These are phyloP conservation scores for Euphorbia lathyris DNA, from an alignment of 345 rosid species.

Conservation along the genomic window DNA sequence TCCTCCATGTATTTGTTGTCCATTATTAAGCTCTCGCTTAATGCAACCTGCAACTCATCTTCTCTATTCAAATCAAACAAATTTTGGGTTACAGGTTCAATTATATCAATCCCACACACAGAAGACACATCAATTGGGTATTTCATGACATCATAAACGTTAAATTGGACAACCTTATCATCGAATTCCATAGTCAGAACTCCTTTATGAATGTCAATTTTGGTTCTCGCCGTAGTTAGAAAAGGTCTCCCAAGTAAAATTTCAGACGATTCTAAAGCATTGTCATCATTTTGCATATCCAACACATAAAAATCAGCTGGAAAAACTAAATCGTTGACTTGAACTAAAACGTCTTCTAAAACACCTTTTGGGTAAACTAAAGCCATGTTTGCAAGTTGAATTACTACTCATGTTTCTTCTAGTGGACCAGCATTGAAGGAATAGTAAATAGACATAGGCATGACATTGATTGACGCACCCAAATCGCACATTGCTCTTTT, in stretches of 20 bases:
- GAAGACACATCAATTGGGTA: neutral
- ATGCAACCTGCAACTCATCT: neutral
- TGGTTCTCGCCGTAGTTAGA: neutral
- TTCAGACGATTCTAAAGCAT: neutral
- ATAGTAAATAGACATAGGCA: neutral
- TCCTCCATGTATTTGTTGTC: too few species aligned
- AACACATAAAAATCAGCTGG: too few species aligned
- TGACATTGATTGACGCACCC: neutral
- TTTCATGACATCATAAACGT: neutral
- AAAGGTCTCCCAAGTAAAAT: neutral
- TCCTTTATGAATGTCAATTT: too few species aligned
- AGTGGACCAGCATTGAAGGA: neutral
- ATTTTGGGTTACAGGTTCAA: neutral
- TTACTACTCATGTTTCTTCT: neutral
- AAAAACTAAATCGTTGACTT: too few species aligned
- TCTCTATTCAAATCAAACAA: neutral
- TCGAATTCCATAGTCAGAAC: too few species aligned
- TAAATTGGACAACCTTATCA: too few species aligned
- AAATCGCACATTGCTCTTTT: too few species aligned
- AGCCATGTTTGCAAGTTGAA: too few species aligned
- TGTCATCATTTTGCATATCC: neutral
- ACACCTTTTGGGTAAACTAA: too few species aligned
- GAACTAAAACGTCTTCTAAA: too few species aligned
- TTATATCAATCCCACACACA: neutral
- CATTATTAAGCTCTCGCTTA: too few species aligned